Conservation (phyloP, 2,329 filamentous ascomycete genomes). For the Xylariaceae sp. region DNA sequence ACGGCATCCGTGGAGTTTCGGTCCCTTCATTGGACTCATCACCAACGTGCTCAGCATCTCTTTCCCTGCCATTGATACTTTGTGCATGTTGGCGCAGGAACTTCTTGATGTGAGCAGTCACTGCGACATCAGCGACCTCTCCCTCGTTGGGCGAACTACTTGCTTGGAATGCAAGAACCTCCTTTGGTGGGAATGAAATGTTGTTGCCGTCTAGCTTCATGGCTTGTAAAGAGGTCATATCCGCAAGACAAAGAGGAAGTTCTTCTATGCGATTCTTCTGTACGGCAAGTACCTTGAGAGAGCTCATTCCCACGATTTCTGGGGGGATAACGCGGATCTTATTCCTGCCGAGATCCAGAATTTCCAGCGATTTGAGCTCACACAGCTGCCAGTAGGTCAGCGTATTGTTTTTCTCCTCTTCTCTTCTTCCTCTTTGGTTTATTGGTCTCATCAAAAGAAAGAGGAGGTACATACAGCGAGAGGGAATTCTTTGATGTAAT, state of each 20-base stretch:
- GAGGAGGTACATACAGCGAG: constrained; percentile 43
- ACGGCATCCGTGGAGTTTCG: constrained; percentile 71
- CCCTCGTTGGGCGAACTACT: constrained; percentile 54
- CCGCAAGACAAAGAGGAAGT: constrained; percentile 76
- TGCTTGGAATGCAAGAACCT: constrained; percentile 58
- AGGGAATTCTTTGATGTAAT: constrained; percentile 63
- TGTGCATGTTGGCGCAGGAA: constrained; percentile 52
- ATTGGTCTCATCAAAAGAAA: too few relatives aligned
- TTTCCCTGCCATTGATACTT: constrained; percentile 43
- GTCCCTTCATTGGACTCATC: constrained; percentile 68
- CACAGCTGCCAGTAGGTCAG: constrained; percentile 60
- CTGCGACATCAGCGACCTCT: constrained; percentile 58
- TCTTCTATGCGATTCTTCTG: constrained; percentile 84
- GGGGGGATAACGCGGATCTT: constrained; percentile 73
- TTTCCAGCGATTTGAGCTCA: constrained; percentile 80
- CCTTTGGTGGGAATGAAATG: constrained; percentile 71
- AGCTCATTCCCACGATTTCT: constrained; percentile 75
- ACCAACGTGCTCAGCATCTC: constrained; percentile 51
- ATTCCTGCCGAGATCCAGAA: constrained; percentile 88
- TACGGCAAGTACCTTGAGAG: constrained; percentile 83
- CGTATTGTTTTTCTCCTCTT: background rate
- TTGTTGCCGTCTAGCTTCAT: constrained; percentile 89
- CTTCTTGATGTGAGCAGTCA: constrained; percentile 60
- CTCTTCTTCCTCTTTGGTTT: constrained; percentile 7
- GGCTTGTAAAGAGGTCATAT: constrained; percentile 85